Percentiles rank a stretch among this genome's conserved stretches.
These are phyloP conservation scores for Limnomonas spitsbergensis DNA, from an alignment of 139 green algal genomes.

Conservation along the genomic window DNA sequence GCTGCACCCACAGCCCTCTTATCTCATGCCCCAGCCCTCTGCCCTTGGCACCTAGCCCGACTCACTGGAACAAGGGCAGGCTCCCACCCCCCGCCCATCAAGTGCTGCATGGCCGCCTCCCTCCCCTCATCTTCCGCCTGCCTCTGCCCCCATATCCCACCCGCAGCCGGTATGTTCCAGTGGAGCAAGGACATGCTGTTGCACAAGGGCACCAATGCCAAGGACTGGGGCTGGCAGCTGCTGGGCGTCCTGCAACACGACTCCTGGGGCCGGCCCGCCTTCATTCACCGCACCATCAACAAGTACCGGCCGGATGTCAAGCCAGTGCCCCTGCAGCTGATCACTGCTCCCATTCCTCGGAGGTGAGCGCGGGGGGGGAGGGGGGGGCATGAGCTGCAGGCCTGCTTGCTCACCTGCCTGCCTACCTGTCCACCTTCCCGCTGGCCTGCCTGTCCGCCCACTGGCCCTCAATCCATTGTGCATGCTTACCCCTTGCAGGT, in stretches of 20 bases:
- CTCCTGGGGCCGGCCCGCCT: slow-evolving; percentile 24
- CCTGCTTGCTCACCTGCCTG: too few species aligned
- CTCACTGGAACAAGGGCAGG: too few species aligned
- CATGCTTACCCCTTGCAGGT: too few species aligned
- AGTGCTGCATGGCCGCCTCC: too few species aligned
- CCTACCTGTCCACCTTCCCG: too few species aligned
- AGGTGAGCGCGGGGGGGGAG: slow-evolving; percentile 21
- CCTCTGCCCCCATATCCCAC: too few species aligned
- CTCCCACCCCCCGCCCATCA: too few species aligned
- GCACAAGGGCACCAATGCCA: slow-evolving; percentile 18
- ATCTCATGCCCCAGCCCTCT: not conserved
- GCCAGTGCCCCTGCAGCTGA: slow-evolving; percentile 18
- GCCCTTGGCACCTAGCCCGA: too few species aligned
- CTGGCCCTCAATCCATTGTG: too few species aligned
- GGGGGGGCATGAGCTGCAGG: too few species aligned
- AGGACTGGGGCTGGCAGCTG: slow-evolving; percentile 33
- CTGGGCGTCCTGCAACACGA: slow-evolving; percentile 45
- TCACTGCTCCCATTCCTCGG: slow-evolving; percentile 32
- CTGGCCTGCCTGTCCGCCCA: too few species aligned
- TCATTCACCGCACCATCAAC: slow-evolving; percentile 50
- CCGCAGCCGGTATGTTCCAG: slow-evolving; percentile 23
- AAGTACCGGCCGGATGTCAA: slow-evolving; percentile 14
- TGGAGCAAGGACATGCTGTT: slow-evolving; percentile 33
- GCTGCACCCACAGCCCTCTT: slow-evolving; percentile 32
- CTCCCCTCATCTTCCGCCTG: too few species aligned